These are phyloP conservation scores for Trichophyton simii DNA, from an alignment of 2,329 filamentous ascomycete genomes.

Conservation along the genomic window DNA sequence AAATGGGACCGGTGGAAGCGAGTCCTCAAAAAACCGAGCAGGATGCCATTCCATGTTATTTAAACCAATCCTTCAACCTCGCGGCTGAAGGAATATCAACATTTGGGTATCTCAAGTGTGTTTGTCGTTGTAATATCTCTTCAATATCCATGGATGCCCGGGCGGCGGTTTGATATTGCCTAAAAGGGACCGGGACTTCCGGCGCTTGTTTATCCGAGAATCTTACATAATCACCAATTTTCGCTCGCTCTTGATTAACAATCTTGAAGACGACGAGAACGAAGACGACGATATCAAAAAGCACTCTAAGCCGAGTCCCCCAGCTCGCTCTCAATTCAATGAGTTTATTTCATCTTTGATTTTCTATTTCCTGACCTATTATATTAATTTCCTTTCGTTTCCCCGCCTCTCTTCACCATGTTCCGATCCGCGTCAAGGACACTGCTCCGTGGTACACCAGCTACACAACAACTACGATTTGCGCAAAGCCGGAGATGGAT, in stretches of 20 bases:
- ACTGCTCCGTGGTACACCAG: conserved; percentile 10
- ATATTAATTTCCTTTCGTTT: conserved; percentile 2
- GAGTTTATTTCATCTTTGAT: background rate
- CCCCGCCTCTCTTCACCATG: conserved; percentile 11
- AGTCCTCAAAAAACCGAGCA: conserved; percentile 28
- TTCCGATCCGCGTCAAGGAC: conserved; percentile 15
- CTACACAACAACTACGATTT: conserved; percentile 10
- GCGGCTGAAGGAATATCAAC: background rate
- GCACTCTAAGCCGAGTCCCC: background rate
- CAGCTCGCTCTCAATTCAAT: background rate
- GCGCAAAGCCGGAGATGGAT: conserved; percentile 36
- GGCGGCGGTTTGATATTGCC: background rate
- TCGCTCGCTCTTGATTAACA: conserved; percentile 3
- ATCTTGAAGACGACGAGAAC: background rate
- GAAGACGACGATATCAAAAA: background rate
- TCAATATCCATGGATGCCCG: no score
- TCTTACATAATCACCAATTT: conserved; percentile 5
- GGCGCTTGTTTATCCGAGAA: background rate
- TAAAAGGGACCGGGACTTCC: background rate
- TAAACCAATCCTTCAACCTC: background rate
- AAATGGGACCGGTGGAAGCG: conserved; percentile 22
- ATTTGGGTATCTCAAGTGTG: background rate
- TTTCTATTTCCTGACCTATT: background rate
- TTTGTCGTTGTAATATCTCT: background rate
- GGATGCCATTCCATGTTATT: conserved; percentile 29